Evolutionary conservation across 2,329 filamentous ascomycete genomes (phyloP).

Genomic region (Colletotrichum godetiae): DNA sequence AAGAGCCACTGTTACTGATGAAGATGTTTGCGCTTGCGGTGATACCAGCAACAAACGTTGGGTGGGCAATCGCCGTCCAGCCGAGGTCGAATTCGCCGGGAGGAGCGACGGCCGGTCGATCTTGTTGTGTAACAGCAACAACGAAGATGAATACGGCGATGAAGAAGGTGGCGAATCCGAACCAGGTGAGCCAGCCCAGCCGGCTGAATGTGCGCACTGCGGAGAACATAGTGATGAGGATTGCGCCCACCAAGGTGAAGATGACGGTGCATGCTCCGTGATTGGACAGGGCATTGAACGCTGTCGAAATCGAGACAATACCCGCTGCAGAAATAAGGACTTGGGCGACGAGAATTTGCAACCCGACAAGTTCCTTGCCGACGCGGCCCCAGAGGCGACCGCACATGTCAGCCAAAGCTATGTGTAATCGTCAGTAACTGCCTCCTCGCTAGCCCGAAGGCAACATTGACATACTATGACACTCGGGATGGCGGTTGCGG

Average conservation of each 20-base stretch:
- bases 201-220: slow-evolving; percentile 61
- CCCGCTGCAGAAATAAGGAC: slow-evolving; percentile 40
- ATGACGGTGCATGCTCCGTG: slow-evolving; percentile 54
- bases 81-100: slow-evolving; percentile 51
- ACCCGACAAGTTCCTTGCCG: slow-evolving; percentile 60
- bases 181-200: slow-evolving; percentile 59
- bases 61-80: slow-evolving; percentile 46
- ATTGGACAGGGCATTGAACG: slow-evolving; percentile 41
- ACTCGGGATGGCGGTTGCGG: not conserved
- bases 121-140: slow-evolving; percentile 61
- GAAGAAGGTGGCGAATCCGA: slow-evolving; percentile 53
- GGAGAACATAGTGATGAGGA: slow-evolving; percentile 62
- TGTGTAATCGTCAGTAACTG: not conserved
- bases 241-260: slow-evolving; percentile 62
- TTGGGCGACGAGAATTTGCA: slow-evolving; percentile 44
- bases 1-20: slow-evolving; percentile 59
- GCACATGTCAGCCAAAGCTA: slow-evolving; percentile 41
- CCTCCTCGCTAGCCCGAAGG: not conserved
- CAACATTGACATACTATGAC: not conserved
- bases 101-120: slow-evolving; percentile 54
- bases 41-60: slow-evolving; percentile 45
- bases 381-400: slow-evolving; percentile 61
- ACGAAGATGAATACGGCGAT: slow-evolving; percentile 58
- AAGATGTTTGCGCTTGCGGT: slow-evolving; percentile 59
- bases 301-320: slow-evolving; percentile 38